Base-by-base conservation (phyloP, 1,139 yeast genomes). In the Suhomyces chickasaworum region DNA sequence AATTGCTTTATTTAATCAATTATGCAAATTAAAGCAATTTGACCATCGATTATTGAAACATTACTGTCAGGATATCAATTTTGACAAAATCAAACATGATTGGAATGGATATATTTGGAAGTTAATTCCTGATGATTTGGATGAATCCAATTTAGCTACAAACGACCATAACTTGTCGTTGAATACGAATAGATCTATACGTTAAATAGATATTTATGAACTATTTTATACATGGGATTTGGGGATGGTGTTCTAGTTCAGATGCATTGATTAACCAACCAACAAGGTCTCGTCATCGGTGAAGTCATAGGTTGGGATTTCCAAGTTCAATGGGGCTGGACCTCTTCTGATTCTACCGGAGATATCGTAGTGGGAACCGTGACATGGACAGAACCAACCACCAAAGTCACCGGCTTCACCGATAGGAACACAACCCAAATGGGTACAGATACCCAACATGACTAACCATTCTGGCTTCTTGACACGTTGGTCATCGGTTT, bases 381-480 rank as follows among this genome's bases (percentile, higher is more conserved):
- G 99, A 80, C 99, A 95, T 58, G 99, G 99, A 77, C 99, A 95
- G 93, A 95, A 95, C 99, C 99, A 95, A 68, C 99, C 99, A 71
- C 97, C 98, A 64, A 83, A 95, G 74, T 95, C 99, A 77, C 99
- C 99, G 56, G 98, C 88, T 78, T 95, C 99, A 70, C 99, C 99
- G 67, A 95, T 95, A 60, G 99, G 99, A 56, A 95, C 99, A 86
- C 99, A 95, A 73, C 99, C 99, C 80, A 95, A 84, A 73, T 95
- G 99, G 60, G 99, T 95, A 81, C 99, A 93, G 71, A 95, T 91
- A 78, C 99, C 99, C 78, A 95, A 75, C 99, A 95, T 95, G 68
- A 95, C 83, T 68, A 95, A 84, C 99, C 99, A 95, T 77, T 91
- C 93, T 57, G 99, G 99, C 71, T 86, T 88, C 77, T 89, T 80